phyloP scores from a whole-genome alignment of 495 filamentous ascomycete species.

The Lindgomyces ingoldianus region DNA sequence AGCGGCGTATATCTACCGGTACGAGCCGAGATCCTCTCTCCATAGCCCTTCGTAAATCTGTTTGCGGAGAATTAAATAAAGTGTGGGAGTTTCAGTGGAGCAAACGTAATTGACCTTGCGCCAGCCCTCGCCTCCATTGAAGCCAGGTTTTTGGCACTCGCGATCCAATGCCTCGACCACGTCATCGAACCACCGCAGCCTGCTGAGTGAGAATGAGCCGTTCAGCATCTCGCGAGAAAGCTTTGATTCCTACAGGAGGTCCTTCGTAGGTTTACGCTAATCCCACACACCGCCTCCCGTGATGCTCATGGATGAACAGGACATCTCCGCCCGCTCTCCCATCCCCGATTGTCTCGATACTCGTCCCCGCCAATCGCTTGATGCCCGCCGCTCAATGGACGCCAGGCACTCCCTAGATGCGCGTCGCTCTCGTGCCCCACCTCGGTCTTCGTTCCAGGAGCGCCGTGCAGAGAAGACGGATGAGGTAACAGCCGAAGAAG shows the following conservation, averaged over 20 bases:
- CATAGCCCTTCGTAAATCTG: background rate
- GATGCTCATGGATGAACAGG: conserved; percentile 53
- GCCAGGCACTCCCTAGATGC: conserved; percentile 78
- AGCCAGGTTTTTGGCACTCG: conserved; percentile 71
- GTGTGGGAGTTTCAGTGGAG: background rate
- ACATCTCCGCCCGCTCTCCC: conserved; percentile 88
- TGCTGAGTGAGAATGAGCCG: conserved; percentile 77
- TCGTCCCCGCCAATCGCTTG: conserved; percentile 73
- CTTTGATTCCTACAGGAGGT: conserved; percentile 95
- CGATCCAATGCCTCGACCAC: conserved; percentile 66
- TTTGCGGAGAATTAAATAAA: background rate
- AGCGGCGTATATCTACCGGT: conserved; percentile 96
- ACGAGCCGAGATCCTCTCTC: conserved; percentile 37
- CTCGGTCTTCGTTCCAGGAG: conserved; percentile 51
- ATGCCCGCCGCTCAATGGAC: conserved; percentile 60
- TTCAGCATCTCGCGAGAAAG: conserved; percentile 97
- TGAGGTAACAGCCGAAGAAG: conserved; percentile 56
- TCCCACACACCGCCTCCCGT: conserved; percentile 8
- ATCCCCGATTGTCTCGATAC: conserved; percentile 53
- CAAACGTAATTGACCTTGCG: conserved; percentile 28
- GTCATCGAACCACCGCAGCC: conserved; percentile 65
- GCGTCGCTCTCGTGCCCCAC: conserved; percentile 55
- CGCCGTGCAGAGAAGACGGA: conserved; percentile 43
- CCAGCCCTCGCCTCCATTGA: conserved; percentile 84
- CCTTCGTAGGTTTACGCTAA: conserved; percentile 68